Base-by-base conservation (phyloP, 1,284 basidiomycete species). In the Fomitopsis palustris region DNA sequence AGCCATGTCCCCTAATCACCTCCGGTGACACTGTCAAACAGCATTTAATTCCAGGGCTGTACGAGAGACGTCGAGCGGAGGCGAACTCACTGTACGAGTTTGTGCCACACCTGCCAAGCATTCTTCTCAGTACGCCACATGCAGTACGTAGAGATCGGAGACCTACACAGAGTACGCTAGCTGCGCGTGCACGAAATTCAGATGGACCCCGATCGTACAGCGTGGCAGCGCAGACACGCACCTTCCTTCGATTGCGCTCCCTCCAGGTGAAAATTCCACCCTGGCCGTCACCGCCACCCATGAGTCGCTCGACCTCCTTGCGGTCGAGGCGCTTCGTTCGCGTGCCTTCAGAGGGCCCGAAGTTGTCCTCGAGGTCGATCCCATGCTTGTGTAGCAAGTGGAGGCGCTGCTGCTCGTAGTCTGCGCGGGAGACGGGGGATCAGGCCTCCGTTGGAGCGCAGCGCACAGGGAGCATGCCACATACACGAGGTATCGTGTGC, bases 321-420 rank as follows among this genome's bases (percentile, higher is more conserved):
- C 81, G 85, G 70, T 89, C 84, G 81, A 95, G 82, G 60, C 87
- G 86, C 67, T 81, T 88, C 33, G 88, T 89, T 71, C 83, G 84
- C 68, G 77, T 81, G 65, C 83, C 86, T 70, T 90, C 86, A 63
- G 78, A 76, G 56, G 84, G 77, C 39, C 84, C 83, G 68, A 80
- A 56, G 53, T 54, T 79, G 68, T 94, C 92, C 67, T 95, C 93
- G 47, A 99, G 83, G 74, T 98, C 95, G 64, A 98, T 92, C 0
- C 96, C 96, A 75, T 98, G 90, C 74, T 95, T 96, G 75, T 86
- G 90, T 56, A 98, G 80, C 53, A 98, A 76, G 67, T 93, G 92
- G 51, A 88, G 81, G 35, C 96, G 85, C 72, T 98, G 95, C 69
- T 96, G 92, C 67, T 98, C 95, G 74, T 96, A 98, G 79, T 98